phyloP scores from a whole-genome alignment of 75 land plant species.

The Selaginella moellendorffii region DNA sequence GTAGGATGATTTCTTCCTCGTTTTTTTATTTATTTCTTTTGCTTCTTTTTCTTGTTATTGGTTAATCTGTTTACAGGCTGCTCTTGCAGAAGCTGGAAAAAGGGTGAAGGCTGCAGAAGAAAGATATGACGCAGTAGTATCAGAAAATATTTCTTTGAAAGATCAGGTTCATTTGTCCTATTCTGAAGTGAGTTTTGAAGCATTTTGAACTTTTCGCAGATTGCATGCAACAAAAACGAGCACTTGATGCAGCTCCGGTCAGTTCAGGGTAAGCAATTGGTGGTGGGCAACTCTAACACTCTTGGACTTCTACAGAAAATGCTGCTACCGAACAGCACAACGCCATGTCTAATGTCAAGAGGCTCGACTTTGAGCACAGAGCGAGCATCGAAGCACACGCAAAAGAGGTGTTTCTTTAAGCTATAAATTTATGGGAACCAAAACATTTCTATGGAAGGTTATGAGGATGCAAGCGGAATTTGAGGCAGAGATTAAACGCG shows the following conservation, averaged over 20 bases:
- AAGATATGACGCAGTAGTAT: background rate
- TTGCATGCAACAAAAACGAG: background rate
- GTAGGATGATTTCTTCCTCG: background rate
- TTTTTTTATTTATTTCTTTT: background rate
- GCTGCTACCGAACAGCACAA: background rate
- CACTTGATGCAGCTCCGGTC: background rate
- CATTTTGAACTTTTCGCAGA: background rate
- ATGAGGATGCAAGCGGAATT: background rate
- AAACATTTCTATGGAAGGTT: slow-evolving; percentile 1
- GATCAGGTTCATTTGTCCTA: background rate
- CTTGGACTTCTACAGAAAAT: background rate
- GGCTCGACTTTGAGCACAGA: background rate
- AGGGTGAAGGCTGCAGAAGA: background rate
- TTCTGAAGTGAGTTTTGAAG: background rate
- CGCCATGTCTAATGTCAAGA: background rate
- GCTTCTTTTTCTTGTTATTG: too few relatives aligned
- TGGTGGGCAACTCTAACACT: background rate
- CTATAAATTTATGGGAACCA: background rate
- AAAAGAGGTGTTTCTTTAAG: slow-evolving; percentile 3
- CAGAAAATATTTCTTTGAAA: background rate
- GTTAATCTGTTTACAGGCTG: background rate
- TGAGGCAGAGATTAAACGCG: background rate
- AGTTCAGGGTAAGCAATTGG: background rate
- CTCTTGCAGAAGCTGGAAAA: background rate
- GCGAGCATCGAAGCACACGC: background rate